Conservation (phyloP, 805 yeast species). For the Schwanniomyces vanrijiae region DNA sequence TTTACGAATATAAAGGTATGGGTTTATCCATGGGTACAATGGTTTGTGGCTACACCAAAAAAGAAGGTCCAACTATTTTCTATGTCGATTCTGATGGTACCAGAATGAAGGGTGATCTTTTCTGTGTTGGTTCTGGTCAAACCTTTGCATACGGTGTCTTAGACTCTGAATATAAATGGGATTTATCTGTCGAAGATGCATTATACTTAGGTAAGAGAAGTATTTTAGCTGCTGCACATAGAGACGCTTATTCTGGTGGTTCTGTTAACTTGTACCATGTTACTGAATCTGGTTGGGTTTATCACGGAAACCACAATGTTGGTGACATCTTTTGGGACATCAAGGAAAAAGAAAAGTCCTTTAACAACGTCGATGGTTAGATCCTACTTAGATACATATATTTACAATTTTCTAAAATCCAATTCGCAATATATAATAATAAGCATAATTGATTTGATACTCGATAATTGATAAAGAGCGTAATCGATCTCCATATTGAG, state of each 20-base stretch:
- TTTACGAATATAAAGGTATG: constrained; percentile 93
- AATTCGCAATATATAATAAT: too few relatives aligned
- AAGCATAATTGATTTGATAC: not conserved
- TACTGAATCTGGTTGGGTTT: constrained; percentile 91
- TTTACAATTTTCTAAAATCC: not conserved
- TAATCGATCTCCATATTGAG: too few relatives aligned
- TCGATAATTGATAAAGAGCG: too few relatives aligned
- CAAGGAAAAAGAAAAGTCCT: constrained; percentile 84
- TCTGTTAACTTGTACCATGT: constrained; percentile 91
- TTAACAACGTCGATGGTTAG: constrained; percentile 70
- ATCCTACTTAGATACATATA: not conserved
- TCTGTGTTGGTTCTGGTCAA: constrained; percentile 99
- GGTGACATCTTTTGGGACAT: constrained; percentile 90
- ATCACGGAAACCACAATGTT: constrained; percentile 93
- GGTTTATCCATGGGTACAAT: constrained; percentile 99
- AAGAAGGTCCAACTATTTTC: constrained; percentile 93
- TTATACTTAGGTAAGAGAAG: constrained; percentile 92
- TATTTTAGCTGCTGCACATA: constrained; percentile 95
- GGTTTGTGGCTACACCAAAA: constrained; percentile 95
- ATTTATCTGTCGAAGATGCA: constrained; percentile 89
- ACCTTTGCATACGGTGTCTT: constrained; percentile 98
- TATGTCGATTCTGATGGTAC: constrained; percentile 98
- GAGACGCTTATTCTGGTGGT: constrained; percentile 98
- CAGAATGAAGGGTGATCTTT: constrained; percentile 88
- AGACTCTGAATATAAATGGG: constrained; percentile 92